Percentiles rank a stretch among this genome's conserved stretches.
Evolutionary conservation across 768 basidiomycete genomes (phyloP).

Genomic region (Hericium coralloides): DNA sequence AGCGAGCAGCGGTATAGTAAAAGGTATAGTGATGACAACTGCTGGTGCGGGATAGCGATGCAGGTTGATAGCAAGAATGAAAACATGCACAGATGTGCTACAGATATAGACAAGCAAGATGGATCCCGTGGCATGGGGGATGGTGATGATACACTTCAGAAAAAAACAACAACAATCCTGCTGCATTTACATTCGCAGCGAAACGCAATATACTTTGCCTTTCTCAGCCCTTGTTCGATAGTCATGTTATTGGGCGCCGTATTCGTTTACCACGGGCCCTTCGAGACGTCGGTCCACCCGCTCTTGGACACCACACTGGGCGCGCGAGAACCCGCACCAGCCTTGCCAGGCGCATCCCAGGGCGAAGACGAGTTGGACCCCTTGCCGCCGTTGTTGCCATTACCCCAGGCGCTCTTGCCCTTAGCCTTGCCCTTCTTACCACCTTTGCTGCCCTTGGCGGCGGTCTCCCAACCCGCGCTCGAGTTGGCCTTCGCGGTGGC

Average conservation of each 20-base stretch:
- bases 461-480: not conserved
- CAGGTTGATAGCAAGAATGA: not conserved
- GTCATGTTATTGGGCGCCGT: not conserved
- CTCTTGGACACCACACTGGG: not conserved
- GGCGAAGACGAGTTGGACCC: not conserved
- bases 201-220: no score
- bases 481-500: not conserved
- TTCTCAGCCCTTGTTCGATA: no score
- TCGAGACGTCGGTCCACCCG: not conserved
- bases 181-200: no score
- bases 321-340: not conserved
- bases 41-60: not conserved
- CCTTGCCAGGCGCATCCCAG: not conserved
- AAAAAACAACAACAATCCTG: no score
- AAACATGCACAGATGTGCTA: no score
- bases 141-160: no score
- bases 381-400: not conserved
- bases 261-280: not conserved
- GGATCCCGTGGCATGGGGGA: no score
- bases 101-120: no score
- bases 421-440: not conserved
- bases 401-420: not conserved
- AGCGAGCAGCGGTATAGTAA: no score
- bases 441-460: not conserved
- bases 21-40: not conserved